Evolutionary conservation across 768 basidiomycete genomes (phyloP), one percentile per base, ranked within the genome.

Genomic region (Termitomyces sp.): DNA sequence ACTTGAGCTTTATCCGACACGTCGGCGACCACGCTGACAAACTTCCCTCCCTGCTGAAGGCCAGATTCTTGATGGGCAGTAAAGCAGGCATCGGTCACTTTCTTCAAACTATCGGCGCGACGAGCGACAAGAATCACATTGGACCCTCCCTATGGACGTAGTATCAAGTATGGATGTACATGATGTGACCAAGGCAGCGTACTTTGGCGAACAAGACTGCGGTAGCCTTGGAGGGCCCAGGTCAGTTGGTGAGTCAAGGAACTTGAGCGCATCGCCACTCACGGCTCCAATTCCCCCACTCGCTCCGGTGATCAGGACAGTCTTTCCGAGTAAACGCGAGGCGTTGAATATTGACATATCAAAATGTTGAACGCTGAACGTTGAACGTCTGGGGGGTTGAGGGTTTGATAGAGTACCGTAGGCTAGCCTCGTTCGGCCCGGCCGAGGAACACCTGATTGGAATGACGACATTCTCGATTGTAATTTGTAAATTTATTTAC

Each of bases 171-270:
- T 55, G 8, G 59, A n/a, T 42, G 26, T 9, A 45, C 33, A 26
- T 40, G n/a, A 42, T 50, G 9, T 56, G 20, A 34, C 18, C 39
- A 32, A 18, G 24, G 54, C 50, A 20, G 57, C 67, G n/a, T 63
- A 91, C 91, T 78, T 87, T 94, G 42, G 95, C 94, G 62, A 96
- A 97, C 48, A 97, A 82, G 46, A 93, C 65, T 36, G 95, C 94
- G 3, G 94, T 88, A 4, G 91, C 91, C 91, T 95, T 68, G 10
- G 46, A 42, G 46, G 27, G 16, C n/a, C n/a, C n/a, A 56, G 24
- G 42, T 39, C 26, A 58, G 26, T 13, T 20, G 24, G 39, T 20
- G 8, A 13, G 20, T 7, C 16, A 43, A n/a, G 26, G 30, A 9
- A 49, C 34, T 24, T 9, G 10, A 47, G n/a, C 9, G 46, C 51